Base-by-base conservation (phyloP, 441 rosid species). In the Euphorbia schlechtendalii region DNA sequence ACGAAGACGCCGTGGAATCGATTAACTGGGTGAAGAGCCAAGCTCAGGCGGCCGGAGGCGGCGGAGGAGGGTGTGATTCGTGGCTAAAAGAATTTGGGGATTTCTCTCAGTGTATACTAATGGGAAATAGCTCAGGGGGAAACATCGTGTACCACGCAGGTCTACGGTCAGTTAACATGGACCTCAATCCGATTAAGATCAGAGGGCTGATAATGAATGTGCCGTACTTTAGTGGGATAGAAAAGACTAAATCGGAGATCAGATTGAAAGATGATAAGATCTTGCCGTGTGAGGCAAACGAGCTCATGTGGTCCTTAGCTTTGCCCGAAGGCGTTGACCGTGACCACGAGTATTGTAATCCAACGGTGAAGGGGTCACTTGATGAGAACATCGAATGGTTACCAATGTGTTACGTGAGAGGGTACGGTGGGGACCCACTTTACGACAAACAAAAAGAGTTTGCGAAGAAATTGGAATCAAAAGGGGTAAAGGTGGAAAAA, bases 121-220 rank as follows among this genome's bases (percentile, higher is more conserved):
- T 81, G 86, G 98, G 98, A 0, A 75, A 75, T n/a, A 89, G 96
- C 40, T 77, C 96, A 0, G 96, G 96, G 0, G 93, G 85, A 3
- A 87, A 87, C 30, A 83, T 89, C 0, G 95, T 82, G 56, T 89
- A 82, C 84, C 72, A 81, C n/a, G 80, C 81, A 4, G 91, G 73
- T 5, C 63, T 87, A 36, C 82, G 91, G 4, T 68, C 78, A 0
- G 28, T 75, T 0, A 87, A 78, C 43, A 4, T 38, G 4, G 86
- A 86, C 66, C 69, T 86, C n/a, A 69, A 76, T 0, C 90, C 91
- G 0, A 22, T 86, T 10, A 68, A 71, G 57, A 84, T 92, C 86
- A 61, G 22, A 65, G 98, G 96, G 77, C 75, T 89, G 71, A 80
- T 87, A 73, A 67, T 87, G 76, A 74, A 77, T 66, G 79, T 84